Evolutionary conservation across 164 flowering plant genomes (phyloP).

Genomic region (Sedum album): DNA sequence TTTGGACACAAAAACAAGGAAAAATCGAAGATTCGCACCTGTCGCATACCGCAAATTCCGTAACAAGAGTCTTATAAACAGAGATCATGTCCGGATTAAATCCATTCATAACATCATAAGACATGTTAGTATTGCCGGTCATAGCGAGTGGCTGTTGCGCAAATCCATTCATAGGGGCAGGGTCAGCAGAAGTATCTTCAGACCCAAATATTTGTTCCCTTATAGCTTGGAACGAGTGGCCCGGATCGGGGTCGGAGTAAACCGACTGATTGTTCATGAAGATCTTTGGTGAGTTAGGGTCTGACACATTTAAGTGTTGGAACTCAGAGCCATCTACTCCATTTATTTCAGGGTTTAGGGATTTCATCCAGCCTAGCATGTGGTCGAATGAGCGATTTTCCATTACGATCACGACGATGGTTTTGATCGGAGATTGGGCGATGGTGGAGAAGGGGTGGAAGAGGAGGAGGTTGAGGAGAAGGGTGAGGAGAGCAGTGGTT

Average conservation of each 20-base stretch:
- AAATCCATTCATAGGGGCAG: constrained; percentile 62
- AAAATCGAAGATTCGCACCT: too few species aligned
- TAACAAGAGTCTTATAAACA: too few species aligned
- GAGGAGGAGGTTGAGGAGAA: background rate
- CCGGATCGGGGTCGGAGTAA: constrained; percentile 59
- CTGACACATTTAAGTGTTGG: constrained; percentile 47
- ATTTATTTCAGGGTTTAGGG: too few species aligned
- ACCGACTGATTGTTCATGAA: constrained; percentile 33
- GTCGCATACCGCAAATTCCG: constrained; percentile 64
- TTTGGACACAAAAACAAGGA: too few species aligned
- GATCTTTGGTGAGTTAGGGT: constrained; percentile 29
- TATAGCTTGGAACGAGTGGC: constrained; percentile 71
- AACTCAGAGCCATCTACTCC: constrained; percentile 66
- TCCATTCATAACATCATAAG: too few species aligned
- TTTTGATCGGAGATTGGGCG: constrained; percentile 51
- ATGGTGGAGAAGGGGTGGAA: background rate
- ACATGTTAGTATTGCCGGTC: too few species aligned
- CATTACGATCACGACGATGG: constrained; percentile 64
- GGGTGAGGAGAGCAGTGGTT: background rate
- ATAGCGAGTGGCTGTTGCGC: constrained; percentile 51
- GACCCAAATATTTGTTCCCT: too few species aligned
- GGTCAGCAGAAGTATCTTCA: background rate
- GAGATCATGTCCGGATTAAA: too few species aligned
- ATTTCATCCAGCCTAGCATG: too few species aligned
- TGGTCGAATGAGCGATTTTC: constrained; percentile 90